Conservation (phyloP, 495 filamentous ascomycete species). For the Penicillium paradoxum region DNA sequence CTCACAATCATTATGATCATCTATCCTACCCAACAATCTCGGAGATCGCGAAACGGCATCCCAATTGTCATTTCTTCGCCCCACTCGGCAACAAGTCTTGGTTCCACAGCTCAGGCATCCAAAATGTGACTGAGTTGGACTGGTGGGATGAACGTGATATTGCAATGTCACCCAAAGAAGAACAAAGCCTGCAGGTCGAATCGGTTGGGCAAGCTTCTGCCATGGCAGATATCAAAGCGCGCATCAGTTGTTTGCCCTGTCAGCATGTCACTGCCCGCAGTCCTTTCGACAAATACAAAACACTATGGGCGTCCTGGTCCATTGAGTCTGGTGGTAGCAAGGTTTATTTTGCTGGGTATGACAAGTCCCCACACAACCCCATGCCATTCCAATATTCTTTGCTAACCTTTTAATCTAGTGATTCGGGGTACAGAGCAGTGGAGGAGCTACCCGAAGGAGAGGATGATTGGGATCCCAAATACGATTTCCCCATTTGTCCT, state of each 20-base stretch:
- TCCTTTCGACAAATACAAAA: conserved; percentile 61
- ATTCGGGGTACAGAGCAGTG: conserved; percentile 82
- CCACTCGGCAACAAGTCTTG: conserved; percentile 83
- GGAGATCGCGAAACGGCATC: conserved; percentile 65
- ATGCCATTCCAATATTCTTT: not conserved
- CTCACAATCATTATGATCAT: conserved; percentile 94
- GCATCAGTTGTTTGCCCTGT: conserved; percentile 74
- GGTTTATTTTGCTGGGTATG: conserved; percentile 45
- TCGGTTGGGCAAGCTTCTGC: conserved; percentile 26
- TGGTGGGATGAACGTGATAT: conserved; percentile 91
- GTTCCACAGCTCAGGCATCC: conserved; percentile 65
- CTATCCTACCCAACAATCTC: conserved; percentile 69
- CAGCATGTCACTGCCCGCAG: conserved; percentile 76
- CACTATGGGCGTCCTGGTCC: conserved; percentile 86
- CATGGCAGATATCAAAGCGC: conserved; percentile 57
- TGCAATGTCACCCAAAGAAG: conserved; percentile 45
- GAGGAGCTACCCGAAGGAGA: conserved; percentile 57
- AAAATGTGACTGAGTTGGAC: conserved; percentile 80
- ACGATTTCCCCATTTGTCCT: conserved; percentile 71
- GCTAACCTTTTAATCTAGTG: conserved; percentile 27
- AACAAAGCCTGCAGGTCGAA: conserved; percentile 19
- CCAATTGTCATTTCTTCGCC: conserved; percentile 82
- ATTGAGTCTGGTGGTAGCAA: conserved; percentile 61
- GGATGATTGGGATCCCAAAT: conserved; percentile 71
- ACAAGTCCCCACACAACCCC: not conserved